These are phyloP conservation scores for Sphaerostilbella broomeana DNA, from an alignment of 2,329 filamentous ascomycete species.

Conservation along the genomic window DNA sequence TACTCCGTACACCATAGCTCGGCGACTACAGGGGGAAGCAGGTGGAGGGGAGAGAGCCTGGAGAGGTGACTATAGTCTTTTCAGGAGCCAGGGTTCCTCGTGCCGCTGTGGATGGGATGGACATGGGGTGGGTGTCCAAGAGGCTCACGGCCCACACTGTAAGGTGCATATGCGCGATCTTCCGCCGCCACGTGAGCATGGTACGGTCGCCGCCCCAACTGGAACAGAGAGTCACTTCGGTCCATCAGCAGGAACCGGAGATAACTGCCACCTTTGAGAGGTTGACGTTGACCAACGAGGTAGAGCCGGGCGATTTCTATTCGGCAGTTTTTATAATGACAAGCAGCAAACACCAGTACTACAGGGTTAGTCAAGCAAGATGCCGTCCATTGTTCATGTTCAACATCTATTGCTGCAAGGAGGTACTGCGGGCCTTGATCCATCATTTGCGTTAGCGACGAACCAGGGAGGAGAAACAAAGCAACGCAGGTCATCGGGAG, in stretches of 20 bases:
- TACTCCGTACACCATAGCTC: too few species aligned
- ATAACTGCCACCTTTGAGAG: constrained; percentile 4
- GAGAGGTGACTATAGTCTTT: too few species aligned
- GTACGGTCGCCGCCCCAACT: constrained; percentile 11
- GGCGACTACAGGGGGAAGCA: too few species aligned
- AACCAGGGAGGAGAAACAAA: too few species aligned
- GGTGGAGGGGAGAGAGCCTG: too few species aligned
- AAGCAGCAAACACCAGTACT: too few species aligned
- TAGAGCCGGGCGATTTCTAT: neutral
- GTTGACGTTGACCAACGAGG: constrained; percentile 7
- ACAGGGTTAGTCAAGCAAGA: too few species aligned
- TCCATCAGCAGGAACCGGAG: constrained; percentile 13
- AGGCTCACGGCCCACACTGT: constrained; percentile 7
- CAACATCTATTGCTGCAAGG: too few species aligned
- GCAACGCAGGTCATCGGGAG: too few species aligned
- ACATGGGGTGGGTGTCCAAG: constrained; percentile 5
- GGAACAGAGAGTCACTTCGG: constrained; percentile 9
- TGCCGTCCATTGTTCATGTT: too few species aligned
- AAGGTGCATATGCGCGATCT: constrained; percentile 26
- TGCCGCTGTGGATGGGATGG: constrained; percentile 18
- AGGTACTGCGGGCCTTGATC: too few species aligned
- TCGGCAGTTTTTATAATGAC: neutral
- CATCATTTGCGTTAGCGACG: too few species aligned
- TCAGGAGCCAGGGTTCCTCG: constrained; percentile 27
- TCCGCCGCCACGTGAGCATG: constrained; percentile 29